A percentile compares a stretch with the other conserved stretches of the same genome.
These are phyloP conservation scores for Agastache rugosa DNA, from an alignment of 257 asterid genomes.

Conservation along the genomic window DNA sequence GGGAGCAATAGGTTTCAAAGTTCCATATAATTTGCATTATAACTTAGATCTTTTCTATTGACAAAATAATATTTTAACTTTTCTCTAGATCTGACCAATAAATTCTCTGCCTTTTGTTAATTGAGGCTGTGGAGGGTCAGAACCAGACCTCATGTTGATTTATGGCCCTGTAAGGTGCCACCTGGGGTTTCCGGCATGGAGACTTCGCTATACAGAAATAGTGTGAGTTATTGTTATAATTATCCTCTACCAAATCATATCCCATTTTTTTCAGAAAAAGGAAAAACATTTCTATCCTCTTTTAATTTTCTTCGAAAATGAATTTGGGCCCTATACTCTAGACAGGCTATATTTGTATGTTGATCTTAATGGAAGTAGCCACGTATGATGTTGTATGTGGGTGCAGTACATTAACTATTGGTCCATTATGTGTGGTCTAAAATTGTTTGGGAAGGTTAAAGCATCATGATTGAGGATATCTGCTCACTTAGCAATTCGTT, in stretches of 20 bases:
- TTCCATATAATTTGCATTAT: neutral
- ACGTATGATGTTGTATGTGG: too few species aligned
- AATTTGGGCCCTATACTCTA: too few species aligned
- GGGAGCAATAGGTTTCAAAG: conserved; percentile 57
- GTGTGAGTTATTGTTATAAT: conserved; percentile 71
- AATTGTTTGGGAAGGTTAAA: neutral
- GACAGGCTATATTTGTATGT: neutral
- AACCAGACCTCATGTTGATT: conserved; percentile 84
- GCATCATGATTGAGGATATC: neutral
- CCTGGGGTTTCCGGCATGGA: conserved; percentile 97
- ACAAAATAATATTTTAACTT: neutral
- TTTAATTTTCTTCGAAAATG: neutral
- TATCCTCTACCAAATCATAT: neutral
- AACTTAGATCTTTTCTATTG: conserved; percentile 1
- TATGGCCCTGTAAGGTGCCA: conserved; percentile 95
- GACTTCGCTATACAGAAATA: conserved; percentile 89
- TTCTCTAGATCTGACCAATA: neutral
- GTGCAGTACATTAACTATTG: neutral
- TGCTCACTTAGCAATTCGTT: too few species aligned
- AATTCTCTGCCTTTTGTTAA: conserved; percentile 29
- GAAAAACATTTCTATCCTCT: neutral
- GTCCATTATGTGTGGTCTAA: neutral
- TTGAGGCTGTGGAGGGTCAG: conserved; percentile 69
- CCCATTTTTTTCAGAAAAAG: neutral
- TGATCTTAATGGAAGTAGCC: neutral